A percentile compares a stretch with the other conserved stretches of the same genome.
These are phyloP conservation scores for Candida morakotiae DNA, from an alignment of 805 yeast species.

Conservation along the genomic window DNA sequence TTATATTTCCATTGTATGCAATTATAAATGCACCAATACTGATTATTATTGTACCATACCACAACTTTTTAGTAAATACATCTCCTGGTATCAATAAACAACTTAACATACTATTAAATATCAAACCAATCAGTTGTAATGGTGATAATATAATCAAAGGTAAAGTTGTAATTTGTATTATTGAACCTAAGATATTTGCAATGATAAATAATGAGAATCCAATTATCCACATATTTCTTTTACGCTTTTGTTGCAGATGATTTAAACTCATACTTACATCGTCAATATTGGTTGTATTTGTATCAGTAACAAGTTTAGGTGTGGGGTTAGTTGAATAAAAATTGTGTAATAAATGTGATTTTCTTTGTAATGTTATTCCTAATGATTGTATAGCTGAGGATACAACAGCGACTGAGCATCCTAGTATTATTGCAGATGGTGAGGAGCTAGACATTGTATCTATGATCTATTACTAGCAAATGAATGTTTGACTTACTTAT, in stretches of 20 bases:
- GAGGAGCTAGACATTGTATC: slow-evolving; percentile 9
- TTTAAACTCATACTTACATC: slow-evolving; percentile 19
- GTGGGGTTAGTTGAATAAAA: slow-evolving; percentile 17
- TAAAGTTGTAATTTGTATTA: slow-evolving; percentile 77
- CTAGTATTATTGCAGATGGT: slow-evolving; percentile 39
- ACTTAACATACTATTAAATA: slow-evolving; percentile 70
- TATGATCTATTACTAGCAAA: too few species aligned
- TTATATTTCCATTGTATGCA: slow-evolving; percentile 64
- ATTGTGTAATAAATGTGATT: slow-evolving; percentile 55
- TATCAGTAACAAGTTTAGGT: slow-evolving; percentile 1
- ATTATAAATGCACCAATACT: slow-evolving; percentile 72
- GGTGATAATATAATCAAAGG: slow-evolving; percentile 81
- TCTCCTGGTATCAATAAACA: slow-evolving; percentile 68
- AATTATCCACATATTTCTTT: slow-evolving; percentile 64
- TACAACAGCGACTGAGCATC: slow-evolving; percentile 65
- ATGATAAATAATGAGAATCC: slow-evolving; percentile 70
- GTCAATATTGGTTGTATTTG: slow-evolving; percentile 8
- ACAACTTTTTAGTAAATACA: slow-evolving; percentile 53
- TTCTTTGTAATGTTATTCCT: slow-evolving; percentile 78
- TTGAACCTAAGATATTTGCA: slow-evolving; percentile 75
- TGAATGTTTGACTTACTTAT: too few species aligned
- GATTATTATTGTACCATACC: slow-evolving; percentile 64
- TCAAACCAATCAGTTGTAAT: slow-evolving; percentile 81
- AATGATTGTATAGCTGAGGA: slow-evolving; percentile 78
- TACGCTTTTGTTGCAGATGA: slow-evolving; percentile 30